Conservation (phyloP, 2,329 filamentous ascomycete genomes). For the Claviceps paspali region DNA sequence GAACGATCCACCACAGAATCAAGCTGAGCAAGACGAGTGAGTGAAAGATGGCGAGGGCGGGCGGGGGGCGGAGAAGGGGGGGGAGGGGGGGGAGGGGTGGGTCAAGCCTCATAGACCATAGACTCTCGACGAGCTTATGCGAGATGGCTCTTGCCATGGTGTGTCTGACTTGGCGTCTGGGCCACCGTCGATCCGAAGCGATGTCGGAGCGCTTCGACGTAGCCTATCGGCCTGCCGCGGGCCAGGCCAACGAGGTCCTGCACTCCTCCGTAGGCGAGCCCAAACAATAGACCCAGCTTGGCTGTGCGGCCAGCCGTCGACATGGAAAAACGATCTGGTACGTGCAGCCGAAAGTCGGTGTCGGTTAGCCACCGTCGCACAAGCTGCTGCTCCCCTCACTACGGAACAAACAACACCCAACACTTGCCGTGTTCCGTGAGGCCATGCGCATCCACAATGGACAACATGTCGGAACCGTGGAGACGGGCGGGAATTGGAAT, state of each 20-base stretch:
- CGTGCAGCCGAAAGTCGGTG: slow-evolving; percentile 15
- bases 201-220: slow-evolving; percentile 51
- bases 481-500: background rate
- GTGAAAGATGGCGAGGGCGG: too few relatives aligned
- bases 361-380: slow-evolving; percentile 13
- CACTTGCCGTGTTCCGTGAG: slow-evolving; percentile 4
- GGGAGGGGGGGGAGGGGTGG: too few relatives aligned
- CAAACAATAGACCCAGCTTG: slow-evolving; percentile 63
- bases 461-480: background rate
- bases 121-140: too few relatives aligned
- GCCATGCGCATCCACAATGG: background rate
- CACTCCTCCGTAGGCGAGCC: slow-evolving; percentile 61
- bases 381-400: background rate
- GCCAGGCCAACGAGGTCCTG: slow-evolving; percentile 60
- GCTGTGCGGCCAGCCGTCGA: slow-evolving; percentile 64
- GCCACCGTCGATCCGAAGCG: slow-evolving; percentile 16
- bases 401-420: slow-evolving; percentile 10
- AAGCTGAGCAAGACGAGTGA: background rate
- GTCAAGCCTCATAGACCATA: too few relatives aligned
- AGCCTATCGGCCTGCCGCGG: slow-evolving; percentile 58
- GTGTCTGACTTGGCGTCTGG: slow-evolving; percentile 8
- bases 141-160: slow-evolving; percentile 1
- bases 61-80: too few relatives aligned
- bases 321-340: slow-evolving; percentile 61
- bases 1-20: background rate